Percentiles rank a stretch among this genome's conserved stretches.
phyloP scores from a whole-genome alignment of 257 asterid genomes.

The Plantago ovata region DNA sequence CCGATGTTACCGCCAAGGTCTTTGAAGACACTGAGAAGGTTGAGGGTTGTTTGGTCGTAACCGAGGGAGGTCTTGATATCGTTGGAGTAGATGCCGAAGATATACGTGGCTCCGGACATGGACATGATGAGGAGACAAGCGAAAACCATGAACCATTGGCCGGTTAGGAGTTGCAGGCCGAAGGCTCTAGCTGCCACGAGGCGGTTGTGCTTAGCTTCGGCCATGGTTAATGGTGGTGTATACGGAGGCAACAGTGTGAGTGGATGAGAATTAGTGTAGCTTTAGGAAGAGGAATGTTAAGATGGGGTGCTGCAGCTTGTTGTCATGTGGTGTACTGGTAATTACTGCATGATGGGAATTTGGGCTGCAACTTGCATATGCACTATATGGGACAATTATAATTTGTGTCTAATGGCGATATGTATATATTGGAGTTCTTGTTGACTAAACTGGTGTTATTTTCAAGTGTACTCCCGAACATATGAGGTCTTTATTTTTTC shows the following conservation, averaged over 20 bases:
- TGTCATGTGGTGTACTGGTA: too few relatives aligned
- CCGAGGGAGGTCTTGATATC: constrained; percentile 49
- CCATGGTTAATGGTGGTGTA: too few relatives aligned
- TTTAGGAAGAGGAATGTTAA: too few relatives aligned
- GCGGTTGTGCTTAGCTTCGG: background rate
- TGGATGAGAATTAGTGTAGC: background rate
- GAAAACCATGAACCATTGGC: constrained; percentile 67
- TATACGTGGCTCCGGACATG: constrained; percentile 60
- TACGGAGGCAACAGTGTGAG: background rate
- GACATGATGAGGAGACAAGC: constrained; percentile 53
- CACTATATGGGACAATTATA: background rate
- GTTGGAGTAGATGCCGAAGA: constrained; percentile 57
- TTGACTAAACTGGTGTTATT: too few relatives aligned
- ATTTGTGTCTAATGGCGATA: background rate
- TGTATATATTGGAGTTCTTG: background rate
- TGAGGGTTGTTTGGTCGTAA: constrained; percentile 58
- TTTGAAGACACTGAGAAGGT: constrained; percentile 52
- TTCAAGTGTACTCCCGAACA: too few relatives aligned
- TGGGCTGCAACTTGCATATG: background rate
- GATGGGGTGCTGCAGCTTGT: too few relatives aligned
- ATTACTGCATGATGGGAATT: background rate
- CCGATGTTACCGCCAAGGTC: constrained; percentile 64
- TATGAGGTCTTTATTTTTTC: too few relatives aligned
- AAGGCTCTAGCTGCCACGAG: constrained; percentile 14
- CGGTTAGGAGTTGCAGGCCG: constrained; percentile 26